These are phyloP conservation scores for Omphalea diandra DNA, from an alignment of 441 rosid genomes.

Conservation along the genomic window DNA sequence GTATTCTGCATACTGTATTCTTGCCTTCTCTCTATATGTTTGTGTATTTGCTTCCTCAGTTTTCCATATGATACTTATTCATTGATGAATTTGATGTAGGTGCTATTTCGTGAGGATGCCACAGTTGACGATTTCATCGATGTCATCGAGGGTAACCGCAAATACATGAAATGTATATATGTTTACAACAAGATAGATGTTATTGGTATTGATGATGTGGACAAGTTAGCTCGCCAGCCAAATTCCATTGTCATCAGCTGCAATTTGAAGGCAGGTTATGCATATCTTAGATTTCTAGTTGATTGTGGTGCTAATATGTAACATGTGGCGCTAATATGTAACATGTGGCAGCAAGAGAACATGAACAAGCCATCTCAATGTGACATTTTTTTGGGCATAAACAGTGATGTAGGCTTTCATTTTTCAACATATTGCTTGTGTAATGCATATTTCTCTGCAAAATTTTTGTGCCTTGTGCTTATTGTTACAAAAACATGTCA, in stretches of 20 bases:
- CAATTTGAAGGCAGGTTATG: slow-evolving; percentile 80
- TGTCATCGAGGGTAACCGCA: slow-evolving; percentile 96
- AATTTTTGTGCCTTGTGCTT: not conserved
- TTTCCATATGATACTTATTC: slow-evolving; percentile 18
- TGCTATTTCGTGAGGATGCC: slow-evolving; percentile 97
- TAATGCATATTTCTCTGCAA: not conserved
- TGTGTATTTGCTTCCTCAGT: not conserved
- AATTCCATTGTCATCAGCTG: slow-evolving; percentile 97
- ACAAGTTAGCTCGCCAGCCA: slow-evolving; percentile 89
- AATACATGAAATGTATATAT: slow-evolving; percentile 91
- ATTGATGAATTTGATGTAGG: slow-evolving; percentile 43
- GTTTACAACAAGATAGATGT: slow-evolving; percentile 99
- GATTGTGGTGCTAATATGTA: no score
- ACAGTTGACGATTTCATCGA: slow-evolving; percentile 98
- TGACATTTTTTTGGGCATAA: no score
- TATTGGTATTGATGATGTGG: slow-evolving; percentile 94
- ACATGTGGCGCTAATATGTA: no score
- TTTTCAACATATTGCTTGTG: not conserved
- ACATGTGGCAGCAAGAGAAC: slow-evolving; percentile 3
- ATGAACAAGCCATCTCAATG: not conserved
- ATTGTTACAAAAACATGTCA: slow-evolving; percentile 3
- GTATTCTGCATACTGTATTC: no score
- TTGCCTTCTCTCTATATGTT: not conserved
- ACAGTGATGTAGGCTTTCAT: not conserved
- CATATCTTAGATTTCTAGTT: not conserved